Conservation (phyloP, 108 stramenopile species). For the Pseudonitzschia delicatissima region DNA sequence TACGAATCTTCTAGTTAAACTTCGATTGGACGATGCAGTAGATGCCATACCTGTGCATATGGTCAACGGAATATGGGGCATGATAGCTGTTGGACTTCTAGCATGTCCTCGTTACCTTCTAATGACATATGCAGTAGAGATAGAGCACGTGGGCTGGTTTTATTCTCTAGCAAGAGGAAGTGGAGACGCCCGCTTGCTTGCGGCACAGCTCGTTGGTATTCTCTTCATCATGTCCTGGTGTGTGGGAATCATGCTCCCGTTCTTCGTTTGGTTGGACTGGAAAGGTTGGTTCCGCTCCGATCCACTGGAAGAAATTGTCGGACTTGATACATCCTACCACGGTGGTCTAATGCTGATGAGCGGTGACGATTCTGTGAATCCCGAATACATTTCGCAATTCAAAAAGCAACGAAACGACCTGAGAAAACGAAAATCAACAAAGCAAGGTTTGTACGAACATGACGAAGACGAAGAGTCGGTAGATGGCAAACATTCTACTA, state of each 20-base stretch:
- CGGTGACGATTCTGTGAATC: conserved; percentile 49
- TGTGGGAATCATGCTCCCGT: conserved; percentile 60
- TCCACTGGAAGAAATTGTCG: conserved; percentile 80
- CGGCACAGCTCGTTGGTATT: conserved; percentile 63
- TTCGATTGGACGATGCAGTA: conserved; percentile 90
- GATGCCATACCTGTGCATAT: conserved; percentile 93
- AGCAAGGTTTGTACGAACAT: neutral
- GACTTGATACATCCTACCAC: conserved; percentile 78
- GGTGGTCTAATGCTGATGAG: conserved; percentile 50
- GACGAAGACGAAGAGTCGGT: conserved; percentile 1
- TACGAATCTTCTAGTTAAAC: conserved; percentile 54
- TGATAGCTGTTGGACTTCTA: conserved; percentile 81
- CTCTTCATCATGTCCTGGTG: conserved; percentile 85
- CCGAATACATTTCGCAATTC: conserved; percentile 48
- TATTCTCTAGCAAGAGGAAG: conserved; percentile 41
- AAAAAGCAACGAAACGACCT: conserved; percentile 26
- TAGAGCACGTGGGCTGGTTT: conserved; percentile 57
- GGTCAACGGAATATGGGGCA: conserved; percentile 84
- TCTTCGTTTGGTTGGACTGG: conserved; percentile 69
- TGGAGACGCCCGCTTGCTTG: conserved; percentile 60
- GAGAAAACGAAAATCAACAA: conserved; percentile 15
- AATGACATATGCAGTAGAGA: conserved; percentile 48
- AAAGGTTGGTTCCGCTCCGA: conserved; percentile 67
- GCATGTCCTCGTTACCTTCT: conserved; percentile 47
- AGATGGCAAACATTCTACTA: neutral